Conservation (phyloP, 2,329 filamentous ascomycete genomes). For the Rutstroemia sp. region DNA sequence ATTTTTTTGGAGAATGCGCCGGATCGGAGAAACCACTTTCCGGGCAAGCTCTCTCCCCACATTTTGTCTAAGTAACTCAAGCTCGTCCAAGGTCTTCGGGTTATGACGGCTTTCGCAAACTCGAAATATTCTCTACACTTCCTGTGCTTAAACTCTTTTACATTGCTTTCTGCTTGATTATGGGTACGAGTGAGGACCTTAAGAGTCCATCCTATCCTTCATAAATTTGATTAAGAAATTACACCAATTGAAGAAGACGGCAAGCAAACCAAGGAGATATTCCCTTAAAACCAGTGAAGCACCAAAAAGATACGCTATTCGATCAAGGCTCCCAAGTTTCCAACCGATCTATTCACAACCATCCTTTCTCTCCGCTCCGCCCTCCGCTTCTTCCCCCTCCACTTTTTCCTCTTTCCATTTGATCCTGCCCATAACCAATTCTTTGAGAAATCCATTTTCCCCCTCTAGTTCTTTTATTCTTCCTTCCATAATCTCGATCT, state of each 20-base stretch:
- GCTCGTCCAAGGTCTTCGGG: not conserved
- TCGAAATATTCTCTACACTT: no score
- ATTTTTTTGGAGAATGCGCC: not conserved
- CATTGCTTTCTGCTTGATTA: no score
- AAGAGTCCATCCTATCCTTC: not conserved
- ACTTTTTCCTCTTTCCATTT: conserved; percentile 29
- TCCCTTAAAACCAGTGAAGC: not conserved
- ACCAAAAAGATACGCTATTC: not conserved
- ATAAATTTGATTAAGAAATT: not conserved
- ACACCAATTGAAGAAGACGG: not conserved
- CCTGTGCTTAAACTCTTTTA: no score
- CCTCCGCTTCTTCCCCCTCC: conserved; percentile 27
- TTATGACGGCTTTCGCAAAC: not conserved
- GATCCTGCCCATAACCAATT: conserved; percentile 61
- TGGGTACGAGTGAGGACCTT: no score
- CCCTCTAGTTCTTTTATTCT: conserved; percentile 68
- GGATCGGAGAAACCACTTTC: not conserved
- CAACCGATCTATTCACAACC: not conserved
- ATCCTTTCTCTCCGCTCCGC: conserved; percentile 3
- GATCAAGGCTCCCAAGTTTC: not conserved
- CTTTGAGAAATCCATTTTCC: conserved; percentile 74
- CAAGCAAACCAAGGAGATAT: not conserved
- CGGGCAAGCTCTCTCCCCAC: not conserved
- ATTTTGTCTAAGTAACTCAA: not conserved
- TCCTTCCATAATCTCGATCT: conserved; percentile 63